These are phyloP conservation scores for Annona squamosa DNA, from an alignment of 164 flowering plant species.

Conservation along the genomic window DNA sequence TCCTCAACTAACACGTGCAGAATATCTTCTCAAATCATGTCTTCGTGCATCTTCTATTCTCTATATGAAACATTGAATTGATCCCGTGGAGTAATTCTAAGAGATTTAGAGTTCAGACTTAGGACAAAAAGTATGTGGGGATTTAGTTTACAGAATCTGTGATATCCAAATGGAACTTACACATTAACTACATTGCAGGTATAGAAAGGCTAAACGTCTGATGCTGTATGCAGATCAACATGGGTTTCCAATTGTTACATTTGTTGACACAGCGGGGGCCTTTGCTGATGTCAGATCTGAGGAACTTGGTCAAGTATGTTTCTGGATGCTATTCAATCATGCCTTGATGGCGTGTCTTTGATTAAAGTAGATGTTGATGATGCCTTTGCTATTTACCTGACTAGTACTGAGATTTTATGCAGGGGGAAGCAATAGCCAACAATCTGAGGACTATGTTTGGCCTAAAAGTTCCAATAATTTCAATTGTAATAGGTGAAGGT, in stretches of 20 bases:
- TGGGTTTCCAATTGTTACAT: conserved; percentile 26
- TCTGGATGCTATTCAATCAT: not conserved
- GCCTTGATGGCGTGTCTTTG: not conserved
- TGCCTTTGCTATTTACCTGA: not conserved
- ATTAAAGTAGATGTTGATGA: not conserved
- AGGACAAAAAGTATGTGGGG: too few relatives aligned
- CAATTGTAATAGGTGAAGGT: conserved; percentile 32
- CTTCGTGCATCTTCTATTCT: not conserved
- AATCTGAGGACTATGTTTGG: conserved; percentile 30
- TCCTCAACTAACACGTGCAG: not conserved
- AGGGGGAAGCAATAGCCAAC: conserved; percentile 30
- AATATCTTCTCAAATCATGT: not conserved
- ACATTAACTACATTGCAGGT: conserved; percentile 6
- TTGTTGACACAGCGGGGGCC: conserved; percentile 30
- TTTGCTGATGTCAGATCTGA: conserved; percentile 31
- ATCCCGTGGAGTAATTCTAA: not conserved
- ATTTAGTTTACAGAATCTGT: too few relatives aligned
- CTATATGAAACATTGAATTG: not conserved
- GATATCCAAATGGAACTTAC: not conserved
- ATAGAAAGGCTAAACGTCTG: conserved; percentile 27
- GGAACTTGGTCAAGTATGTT: conserved; percentile 26
- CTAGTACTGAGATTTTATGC: not conserved
- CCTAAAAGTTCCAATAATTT: conserved; percentile 27
- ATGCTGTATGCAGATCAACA: conserved; percentile 33
- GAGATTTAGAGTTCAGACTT: not conserved